A percentile compares a stretch with the other conserved stretches of the same genome.
Conservation (phyloP, 257 asterid species). For the Gentiana dahurica region DNA sequence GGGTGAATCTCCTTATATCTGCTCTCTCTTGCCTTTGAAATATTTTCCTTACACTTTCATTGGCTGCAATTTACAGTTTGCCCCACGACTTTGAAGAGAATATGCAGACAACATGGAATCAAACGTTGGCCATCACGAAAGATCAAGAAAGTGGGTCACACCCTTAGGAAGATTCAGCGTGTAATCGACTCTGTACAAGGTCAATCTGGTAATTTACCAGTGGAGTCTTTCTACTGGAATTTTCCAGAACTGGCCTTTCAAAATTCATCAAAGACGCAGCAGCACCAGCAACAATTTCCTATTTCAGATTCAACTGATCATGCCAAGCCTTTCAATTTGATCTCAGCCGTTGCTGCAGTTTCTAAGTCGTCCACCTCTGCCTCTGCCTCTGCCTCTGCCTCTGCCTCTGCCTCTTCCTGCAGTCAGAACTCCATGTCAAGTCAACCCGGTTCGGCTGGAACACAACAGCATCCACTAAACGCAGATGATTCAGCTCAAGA, state of each 20-base stretch:
- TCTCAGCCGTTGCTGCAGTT: conserved; percentile 24
- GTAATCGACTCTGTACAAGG: conserved; percentile 83
- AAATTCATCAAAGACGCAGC: conserved; percentile 27
- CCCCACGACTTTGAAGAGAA: conserved; percentile 82
- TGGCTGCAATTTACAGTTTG: conserved; percentile 43
- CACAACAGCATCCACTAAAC: conserved; percentile 30
- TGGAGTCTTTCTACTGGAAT: conserved; percentile 64
- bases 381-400: conserved; percentile 39
- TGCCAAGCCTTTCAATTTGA: conserved; percentile 12
- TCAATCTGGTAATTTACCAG: conserved; percentile 60
- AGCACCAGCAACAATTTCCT: conserved; percentile 1
- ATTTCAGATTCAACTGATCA: conserved; percentile 12
- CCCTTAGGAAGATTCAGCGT: conserved; percentile 71
- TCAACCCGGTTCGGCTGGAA: conserved; percentile 41
- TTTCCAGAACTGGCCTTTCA: conserved; percentile 61
- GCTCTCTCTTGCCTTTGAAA: background rate
- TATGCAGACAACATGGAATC: conserved; percentile 84
- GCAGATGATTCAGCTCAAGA: conserved; percentile 31
- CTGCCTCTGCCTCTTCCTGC: conserved; percentile 51
- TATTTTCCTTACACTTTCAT: conserved; percentile 4
- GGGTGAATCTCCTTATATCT: too few relatives aligned
- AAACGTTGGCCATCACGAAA: conserved; percentile 82
- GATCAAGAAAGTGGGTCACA: conserved; percentile 82
- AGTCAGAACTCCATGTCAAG: conserved; percentile 69
- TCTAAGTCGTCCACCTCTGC: conserved; percentile 31